A percentile compares a stretch with the other conserved stretches of the same genome.
Evolutionary conservation across 176 grass and related monocot species (phyloP).

Genomic region (Tillandsia fasciculata): DNA sequence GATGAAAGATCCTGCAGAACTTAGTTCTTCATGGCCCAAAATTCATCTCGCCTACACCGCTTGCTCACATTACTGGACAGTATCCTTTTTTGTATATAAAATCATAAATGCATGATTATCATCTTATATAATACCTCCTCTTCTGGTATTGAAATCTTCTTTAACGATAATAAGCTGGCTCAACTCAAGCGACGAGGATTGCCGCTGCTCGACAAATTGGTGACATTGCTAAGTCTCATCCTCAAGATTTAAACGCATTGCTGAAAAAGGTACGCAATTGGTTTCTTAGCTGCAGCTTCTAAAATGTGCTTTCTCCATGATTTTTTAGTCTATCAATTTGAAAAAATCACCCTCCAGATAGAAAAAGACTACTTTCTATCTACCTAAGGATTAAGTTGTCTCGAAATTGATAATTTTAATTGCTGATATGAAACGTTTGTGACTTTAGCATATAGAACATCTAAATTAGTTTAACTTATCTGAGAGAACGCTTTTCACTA

Average conservation of each 20-base stretch:
- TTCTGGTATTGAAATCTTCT: slow-evolving; percentile 20
- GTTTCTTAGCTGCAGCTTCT: not conserved
- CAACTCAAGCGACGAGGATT: slow-evolving; percentile 74
- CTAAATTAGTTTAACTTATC: too few species aligned
- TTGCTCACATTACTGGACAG: slow-evolving; percentile 94
- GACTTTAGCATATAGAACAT: too few species aligned
- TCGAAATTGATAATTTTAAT: not conserved
- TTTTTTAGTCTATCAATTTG: not conserved
- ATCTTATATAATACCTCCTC: not conserved
- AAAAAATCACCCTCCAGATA: too few species aligned
- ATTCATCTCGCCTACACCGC: slow-evolving; percentile 88
- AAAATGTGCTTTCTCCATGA: not conserved
- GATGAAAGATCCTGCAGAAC: slow-evolving; percentile 33
- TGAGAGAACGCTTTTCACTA: too few species aligned
- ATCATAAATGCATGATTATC: not conserved
- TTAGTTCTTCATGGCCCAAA: slow-evolving; percentile 58
- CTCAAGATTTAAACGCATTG: slow-evolving; percentile 68
- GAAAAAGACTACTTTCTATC: too few species aligned
- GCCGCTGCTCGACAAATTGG: slow-evolving; percentile 91
- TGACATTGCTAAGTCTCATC: slow-evolving; percentile 84
- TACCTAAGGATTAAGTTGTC: not conserved
- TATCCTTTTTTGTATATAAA: slow-evolving; percentile 39
- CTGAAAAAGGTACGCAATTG: slow-evolving; percentile 63
- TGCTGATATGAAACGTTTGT: not conserved
- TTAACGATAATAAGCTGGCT: slow-evolving; percentile 79